These are phyloP conservation scores for Trichodelitschia bisporula DNA, from an alignment of 495 filamentous ascomycete genomes.

Conservation along the genomic window DNA sequence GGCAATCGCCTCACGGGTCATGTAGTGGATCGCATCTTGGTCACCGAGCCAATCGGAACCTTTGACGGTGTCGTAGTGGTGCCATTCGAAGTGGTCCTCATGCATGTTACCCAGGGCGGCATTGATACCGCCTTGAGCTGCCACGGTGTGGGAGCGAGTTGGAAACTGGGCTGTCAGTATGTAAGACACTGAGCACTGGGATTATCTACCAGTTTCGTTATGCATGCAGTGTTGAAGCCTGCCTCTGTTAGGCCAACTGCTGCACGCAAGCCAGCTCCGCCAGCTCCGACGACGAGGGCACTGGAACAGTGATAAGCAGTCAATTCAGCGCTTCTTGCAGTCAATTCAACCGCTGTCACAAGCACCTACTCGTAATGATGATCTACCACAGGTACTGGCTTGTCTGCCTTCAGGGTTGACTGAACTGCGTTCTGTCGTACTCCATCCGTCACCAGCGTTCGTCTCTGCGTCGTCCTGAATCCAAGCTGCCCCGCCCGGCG, in stretches of 20 bases:
- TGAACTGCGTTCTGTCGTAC: not conserved
- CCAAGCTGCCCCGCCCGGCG: no score
- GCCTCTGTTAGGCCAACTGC: slow-evolving; percentile 95
- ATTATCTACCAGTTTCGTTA: slow-evolving; percentile 47
- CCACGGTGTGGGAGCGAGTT: slow-evolving; percentile 86
- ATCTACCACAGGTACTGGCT: slow-evolving; percentile 3
- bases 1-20: slow-evolving; percentile 82
- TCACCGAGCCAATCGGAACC: slow-evolving; percentile 97
- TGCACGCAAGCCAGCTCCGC: slow-evolving; percentile 82
- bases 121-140: slow-evolving; percentile 86
- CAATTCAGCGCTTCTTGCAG: not conserved
- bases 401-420: slow-evolving; percentile 6
- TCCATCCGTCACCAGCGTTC: not conserved
- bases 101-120: slow-evolving; percentile 91
- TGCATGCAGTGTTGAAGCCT: slow-evolving; percentile 95
- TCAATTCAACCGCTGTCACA: not conserved
- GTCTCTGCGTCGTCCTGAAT: no score
- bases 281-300: slow-evolving; percentile 89
- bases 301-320: slow-evolving; percentile 1
- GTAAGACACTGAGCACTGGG: not conserved
- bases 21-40: slow-evolving; percentile 99
- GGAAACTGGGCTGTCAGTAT: slow-evolving; percentile 30
- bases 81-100: slow-evolving; percentile 94
- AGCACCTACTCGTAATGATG: slow-evolving; percentile 4
- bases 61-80: slow-evolving; percentile 99